Percentiles rank a stretch among this genome's conserved stretches.
These are phyloP conservation scores for Sclerotinia sclerotiorum DNA, from an alignment of 2,329 filamentous ascomycete species.

Conservation along the genomic window DNA sequence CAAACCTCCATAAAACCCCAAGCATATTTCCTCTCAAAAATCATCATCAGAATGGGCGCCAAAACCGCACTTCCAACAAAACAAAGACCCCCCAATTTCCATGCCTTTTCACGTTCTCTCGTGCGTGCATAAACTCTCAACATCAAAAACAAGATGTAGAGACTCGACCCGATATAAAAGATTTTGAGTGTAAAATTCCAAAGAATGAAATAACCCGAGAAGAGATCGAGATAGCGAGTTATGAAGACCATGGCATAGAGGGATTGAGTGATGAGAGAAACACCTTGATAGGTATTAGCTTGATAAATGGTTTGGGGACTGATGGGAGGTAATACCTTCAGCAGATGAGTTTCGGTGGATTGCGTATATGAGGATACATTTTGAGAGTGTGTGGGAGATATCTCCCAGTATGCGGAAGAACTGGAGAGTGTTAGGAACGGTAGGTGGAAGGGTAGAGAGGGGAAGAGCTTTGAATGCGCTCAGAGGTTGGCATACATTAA, in stretches of 20 bases:
- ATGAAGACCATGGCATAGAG: slow-evolving; percentile 86
- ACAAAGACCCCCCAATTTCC: slow-evolving; percentile 78
- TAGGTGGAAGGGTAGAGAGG: background rate
- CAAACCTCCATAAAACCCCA: slow-evolving; percentile 55
- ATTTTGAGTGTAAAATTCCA: slow-evolving; percentile 87
- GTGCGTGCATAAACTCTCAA: slow-evolving; percentile 81
- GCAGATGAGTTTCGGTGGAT: slow-evolving; percentile 87
- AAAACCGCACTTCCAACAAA: slow-evolving; percentile 63
- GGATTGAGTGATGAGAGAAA: slow-evolving; percentile 87
- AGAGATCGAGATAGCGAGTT: slow-evolving; percentile 83
- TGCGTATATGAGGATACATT: slow-evolving; percentile 85
- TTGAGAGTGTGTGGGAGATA: slow-evolving; percentile 79
- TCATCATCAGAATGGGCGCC: slow-evolving; percentile 70
- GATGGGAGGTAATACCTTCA: slow-evolving; percentile 55
- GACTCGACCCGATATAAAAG: slow-evolving; percentile 79
- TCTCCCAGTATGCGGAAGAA: slow-evolving; percentile 79
- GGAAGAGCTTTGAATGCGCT: background rate
- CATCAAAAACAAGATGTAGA: slow-evolving; percentile 88
- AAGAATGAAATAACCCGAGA: slow-evolving; percentile 49
- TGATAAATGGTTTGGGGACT: too few species aligned
- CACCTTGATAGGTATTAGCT: slow-evolving; percentile 38
- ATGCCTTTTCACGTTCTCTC: slow-evolving; percentile 87
- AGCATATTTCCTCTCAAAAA: slow-evolving; percentile 54
- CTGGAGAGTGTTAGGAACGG: slow-evolving; percentile 25
- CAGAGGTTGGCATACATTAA: slow-evolving; percentile 32